Percentiles rank a stretch among this genome's conserved stretches.
phyloP scores from a whole-genome alignment of 768 basidiomycete genomes.

The Thelephora ganbajun region DNA sequence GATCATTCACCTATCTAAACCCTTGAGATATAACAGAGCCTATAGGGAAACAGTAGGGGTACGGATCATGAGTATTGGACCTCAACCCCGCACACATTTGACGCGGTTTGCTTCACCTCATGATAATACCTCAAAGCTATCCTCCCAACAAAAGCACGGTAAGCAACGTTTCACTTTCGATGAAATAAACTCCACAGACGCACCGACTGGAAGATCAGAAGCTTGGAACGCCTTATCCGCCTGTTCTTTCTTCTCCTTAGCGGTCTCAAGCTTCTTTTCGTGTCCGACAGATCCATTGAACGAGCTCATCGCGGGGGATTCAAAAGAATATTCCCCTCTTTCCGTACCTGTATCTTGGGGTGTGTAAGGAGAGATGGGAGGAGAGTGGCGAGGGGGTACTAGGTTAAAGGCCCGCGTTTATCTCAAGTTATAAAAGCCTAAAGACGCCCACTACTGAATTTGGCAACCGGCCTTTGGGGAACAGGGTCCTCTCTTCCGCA shows the following conservation, averaged over 20 bases:
- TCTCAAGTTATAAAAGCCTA: too few species aligned
- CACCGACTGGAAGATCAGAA: constrained; percentile 19
- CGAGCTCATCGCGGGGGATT: neutral
- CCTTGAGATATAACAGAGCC: constrained; percentile 62
- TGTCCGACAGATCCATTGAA: neutral
- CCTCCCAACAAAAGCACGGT: neutral
- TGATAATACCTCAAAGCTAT: constrained; percentile 60
- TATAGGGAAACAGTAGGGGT: constrained; percentile 1
- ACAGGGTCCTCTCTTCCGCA: too few species aligned
- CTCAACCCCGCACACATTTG: neutral
- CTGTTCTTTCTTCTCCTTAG: constrained; percentile 28
- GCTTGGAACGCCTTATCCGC: constrained; percentile 23
- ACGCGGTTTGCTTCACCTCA: constrained; percentile 31
- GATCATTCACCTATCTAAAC: constrained; percentile 63
- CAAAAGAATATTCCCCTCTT: too few species aligned
- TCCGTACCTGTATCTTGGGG: too few species aligned
- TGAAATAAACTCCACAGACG: constrained; percentile 1
- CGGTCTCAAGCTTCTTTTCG: constrained; percentile 39
- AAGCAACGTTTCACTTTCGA: neutral
- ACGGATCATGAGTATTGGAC: neutral
- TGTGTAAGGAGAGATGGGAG: too few species aligned
- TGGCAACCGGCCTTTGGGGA: neutral
- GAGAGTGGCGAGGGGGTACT: too few species aligned
- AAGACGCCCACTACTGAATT: neutral
- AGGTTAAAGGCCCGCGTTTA: too few species aligned